A percentile compares a stretch with the other conserved stretches of the same genome.
Conservation (phyloP, 192 early-diverging fungal genomes). For the Podila horticola region DNA sequence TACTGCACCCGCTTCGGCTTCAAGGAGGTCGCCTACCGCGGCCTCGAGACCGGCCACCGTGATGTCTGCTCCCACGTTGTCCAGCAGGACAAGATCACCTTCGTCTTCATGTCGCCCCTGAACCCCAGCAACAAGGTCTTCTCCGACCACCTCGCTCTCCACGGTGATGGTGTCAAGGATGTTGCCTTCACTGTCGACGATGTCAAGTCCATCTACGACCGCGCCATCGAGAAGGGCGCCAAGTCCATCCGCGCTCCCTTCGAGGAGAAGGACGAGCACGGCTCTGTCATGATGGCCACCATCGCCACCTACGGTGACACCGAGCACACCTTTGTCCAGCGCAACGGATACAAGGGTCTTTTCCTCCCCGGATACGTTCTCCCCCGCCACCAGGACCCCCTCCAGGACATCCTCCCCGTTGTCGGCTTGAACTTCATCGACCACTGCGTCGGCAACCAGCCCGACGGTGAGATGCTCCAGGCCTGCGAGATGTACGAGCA, state of each 20-base stretch:
- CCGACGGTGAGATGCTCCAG: slow-evolving; percentile 87
- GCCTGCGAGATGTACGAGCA: slow-evolving; percentile 88
- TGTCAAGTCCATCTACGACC: slow-evolving; percentile 76
- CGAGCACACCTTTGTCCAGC: slow-evolving; percentile 95
- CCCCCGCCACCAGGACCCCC: slow-evolving; percentile 59
- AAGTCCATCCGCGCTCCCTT: slow-evolving; percentile 80
- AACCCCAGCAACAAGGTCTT: slow-evolving; percentile 81
- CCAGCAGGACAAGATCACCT: slow-evolving; percentile 79
- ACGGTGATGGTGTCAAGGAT: slow-evolving; percentile 97
- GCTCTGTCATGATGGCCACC: slow-evolving; percentile 92
- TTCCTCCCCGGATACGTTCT: slow-evolving; percentile 87
- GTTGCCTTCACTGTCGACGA: slow-evolving; percentile 94
- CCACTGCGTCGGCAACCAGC: slow-evolving; percentile 97
- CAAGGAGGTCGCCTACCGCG: slow-evolving; percentile 91
- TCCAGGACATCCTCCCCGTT: slow-evolving; percentile 70
- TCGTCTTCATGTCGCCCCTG: slow-evolving; percentile 93
- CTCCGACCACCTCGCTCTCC: slow-evolving; percentile 73
- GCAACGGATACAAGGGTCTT: slow-evolving; percentile 79
- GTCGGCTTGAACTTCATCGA: slow-evolving; percentile 82
- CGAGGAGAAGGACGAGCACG: slow-evolving; percentile 86
- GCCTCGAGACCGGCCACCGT: slow-evolving; percentile 94
- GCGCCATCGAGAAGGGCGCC: slow-evolving; percentile 90
- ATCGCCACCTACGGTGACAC: slow-evolving; percentile 95
- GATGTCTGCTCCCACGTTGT: slow-evolving; percentile 91
- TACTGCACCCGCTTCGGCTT: slow-evolving; percentile 96